Base-by-base conservation (phyloP, 2,329 filamentous ascomycete species). In the Diaporthe sp. region DNA sequence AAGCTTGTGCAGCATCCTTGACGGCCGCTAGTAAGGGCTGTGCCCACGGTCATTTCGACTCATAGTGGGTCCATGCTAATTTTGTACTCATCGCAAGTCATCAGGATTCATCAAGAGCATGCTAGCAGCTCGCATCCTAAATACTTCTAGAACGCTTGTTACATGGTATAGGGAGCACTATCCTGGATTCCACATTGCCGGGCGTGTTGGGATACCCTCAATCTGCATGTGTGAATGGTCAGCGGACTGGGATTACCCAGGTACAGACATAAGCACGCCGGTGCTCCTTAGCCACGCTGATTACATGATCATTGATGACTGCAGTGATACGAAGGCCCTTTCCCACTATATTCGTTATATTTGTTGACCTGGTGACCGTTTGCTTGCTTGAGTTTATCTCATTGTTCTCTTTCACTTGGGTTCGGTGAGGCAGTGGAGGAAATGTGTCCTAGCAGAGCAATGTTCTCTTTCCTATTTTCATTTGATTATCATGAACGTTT, bases 41-140 rank as follows among this genome's bases (percentile, higher is more conserved):
- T 25, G 44, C 28, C 31, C 44, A 17, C 1, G 15, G 42, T 75
- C 72, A 76, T 72, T 72, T 75, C 75, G 75, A 76, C 75, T 76
- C 75, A 76, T 75, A 72, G 58, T 63, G 55, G 22, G 49, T 75
- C 75, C 44, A 13, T 13, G 5, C 2, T 31, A 2, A 6, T 25
- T 47, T 31, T 31, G 17, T 12, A 13, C 5, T 10, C 39, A 10
- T 60, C 12, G n/a, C 5, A 37, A 49, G 8, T 47, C 53, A 20
- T 9, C 12, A 34, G 4, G 15, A 58, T 13, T 34, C 17, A n/a
- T 71, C n/a, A 12, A n/a, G n/a, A 20, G 28, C 20, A 25, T 20
- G 31, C n/a, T 22, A 39, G 47, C 10, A 13, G 47, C 20, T 44
- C 2, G 17, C 51, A 28, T 39, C 25, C 42, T 39, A 22, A 13